Evolutionary conservation across 2,329 filamentous ascomycete genomes (phyloP), one percentile per base, ranked within the genome.

Genomic region (Purpureocillium takamizusanense): DNA sequence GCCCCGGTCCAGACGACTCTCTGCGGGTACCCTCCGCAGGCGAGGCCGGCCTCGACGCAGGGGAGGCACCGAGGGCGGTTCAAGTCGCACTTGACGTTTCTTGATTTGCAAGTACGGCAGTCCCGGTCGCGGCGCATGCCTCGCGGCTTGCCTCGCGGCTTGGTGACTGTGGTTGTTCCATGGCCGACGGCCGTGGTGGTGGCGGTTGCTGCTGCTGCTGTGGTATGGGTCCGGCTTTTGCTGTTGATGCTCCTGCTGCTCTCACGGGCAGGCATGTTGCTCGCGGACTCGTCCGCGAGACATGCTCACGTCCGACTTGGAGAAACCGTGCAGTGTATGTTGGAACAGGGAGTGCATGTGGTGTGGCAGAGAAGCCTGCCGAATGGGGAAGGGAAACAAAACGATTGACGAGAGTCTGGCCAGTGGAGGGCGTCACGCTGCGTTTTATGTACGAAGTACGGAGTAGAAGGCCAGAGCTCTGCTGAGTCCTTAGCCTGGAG

Each of bases 11-110:
- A 60, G 2, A 59, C 48, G 13, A 59, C 50, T 12, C 56, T 43
- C 42, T 54, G 52, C 11, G 54, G 50, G 33, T 60, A 60, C 4
- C 52, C 56, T 28, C 52, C 54, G 31, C 57, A 59, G 1, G 39
- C 14, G 8, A 58, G 29, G 1, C 51, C 54, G 3, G 54, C 51
- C 35, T 56, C 39, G n/a, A 50, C 43, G 35, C 51, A 54, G 4
- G 51, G 50, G 11, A 42, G 41, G 21, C 52, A 55, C 30, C 43
- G 46, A 5, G 52, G 52, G 6, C 52, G 40, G 23, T 55, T 54
- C n/a, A 55, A 42, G 31, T 55, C 52, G 32, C 52, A 54, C 27
- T 54, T 54, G 31, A 53, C 42, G 9, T 44, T 46, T 4, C 52
- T 38, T 12, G 37, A 31, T 38, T 51, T 55, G 39, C 52, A 55